A percentile compares a stretch with the other conserved stretches of the same genome.
phyloP scores from a whole-genome alignment of 2,329 filamentous ascomycete genomes.

The Cordyceps javanica region DNA sequence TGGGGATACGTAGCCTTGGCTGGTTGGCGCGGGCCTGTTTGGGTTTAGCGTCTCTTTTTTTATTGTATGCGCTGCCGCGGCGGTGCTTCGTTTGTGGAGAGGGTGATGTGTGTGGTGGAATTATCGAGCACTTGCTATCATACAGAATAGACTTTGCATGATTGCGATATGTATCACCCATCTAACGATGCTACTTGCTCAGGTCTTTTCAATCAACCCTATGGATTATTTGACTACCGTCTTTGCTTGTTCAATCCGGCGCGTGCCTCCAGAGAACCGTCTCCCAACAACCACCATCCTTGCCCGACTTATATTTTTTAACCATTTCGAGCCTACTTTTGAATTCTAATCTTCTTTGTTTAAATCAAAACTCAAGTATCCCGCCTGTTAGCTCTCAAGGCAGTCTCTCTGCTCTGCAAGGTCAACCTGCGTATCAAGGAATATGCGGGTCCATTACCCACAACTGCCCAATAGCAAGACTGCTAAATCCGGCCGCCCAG shows the following conservation, averaged over 20 bases:
- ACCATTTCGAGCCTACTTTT: no score
- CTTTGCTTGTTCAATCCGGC: no score
- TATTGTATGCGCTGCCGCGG: background rate
- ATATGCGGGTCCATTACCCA: background rate
- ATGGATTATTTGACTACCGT: no score
- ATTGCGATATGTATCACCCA: background rate
- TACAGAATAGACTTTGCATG: background rate
- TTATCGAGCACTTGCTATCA: background rate
- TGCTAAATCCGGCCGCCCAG: conserved; percentile 2
- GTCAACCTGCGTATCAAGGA: no score
- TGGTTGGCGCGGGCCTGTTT: background rate
- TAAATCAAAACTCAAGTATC: no score
- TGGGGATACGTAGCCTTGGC: conserved; percentile 14
- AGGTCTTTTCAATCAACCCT: no score
- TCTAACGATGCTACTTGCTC: no score
- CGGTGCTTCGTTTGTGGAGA: conserved; percentile 1
- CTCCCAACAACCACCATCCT: background rate
- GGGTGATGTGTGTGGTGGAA: background rate
- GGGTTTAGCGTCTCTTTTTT: conserved; percentile 5
- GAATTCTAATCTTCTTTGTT: no score
- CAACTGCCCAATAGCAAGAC: background rate
- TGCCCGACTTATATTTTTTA: background rate
- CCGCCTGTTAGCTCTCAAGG: background rate
- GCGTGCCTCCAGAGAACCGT: no score
- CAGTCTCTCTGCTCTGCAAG: background rate